A percentile compares a stretch with the other conserved stretches of the same genome.
These are phyloP conservation scores for Globisporangium emineosum DNA, from an alignment of 352 stramenopile genomes.

Conservation along the genomic window DNA sequence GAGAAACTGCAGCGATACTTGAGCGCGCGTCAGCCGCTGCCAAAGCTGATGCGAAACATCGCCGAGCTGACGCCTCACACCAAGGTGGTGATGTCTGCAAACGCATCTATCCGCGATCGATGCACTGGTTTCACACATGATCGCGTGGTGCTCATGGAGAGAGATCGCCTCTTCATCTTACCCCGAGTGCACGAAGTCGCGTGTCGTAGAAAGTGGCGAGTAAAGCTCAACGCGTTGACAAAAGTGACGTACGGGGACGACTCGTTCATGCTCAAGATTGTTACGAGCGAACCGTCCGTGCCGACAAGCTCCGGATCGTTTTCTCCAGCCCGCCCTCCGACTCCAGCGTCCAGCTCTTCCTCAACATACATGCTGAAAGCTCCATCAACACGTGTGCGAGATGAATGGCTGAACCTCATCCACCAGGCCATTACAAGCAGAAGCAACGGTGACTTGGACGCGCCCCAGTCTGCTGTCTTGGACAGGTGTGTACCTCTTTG, in stretches of 20 bases:
- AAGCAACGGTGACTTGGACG: slow-evolving; percentile 9
- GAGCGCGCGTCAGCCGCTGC: slow-evolving; percentile 65
- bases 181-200: slow-evolving; percentile 58
- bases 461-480: neutral
- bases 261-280: slow-evolving; percentile 76
- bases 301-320: slow-evolving; percentile 15
- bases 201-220: slow-evolving; percentile 65
- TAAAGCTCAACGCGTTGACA: slow-evolving; percentile 47
- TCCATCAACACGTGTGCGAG: slow-evolving; percentile 51
- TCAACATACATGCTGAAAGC: slow-evolving; percentile 60
- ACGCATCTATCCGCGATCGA: slow-evolving; percentile 70
- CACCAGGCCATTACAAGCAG: slow-evolving; percentile 33
- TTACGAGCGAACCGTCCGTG: slow-evolving; percentile 35
- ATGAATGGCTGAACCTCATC: slow-evolving; percentile 68
- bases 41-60: slow-evolving; percentile 73
- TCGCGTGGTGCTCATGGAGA: slow-evolving; percentile 70
- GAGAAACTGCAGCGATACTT: slow-evolving; percentile 81
- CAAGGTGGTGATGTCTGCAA: slow-evolving; percentile 61
- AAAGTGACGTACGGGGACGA: slow-evolving; percentile 75
- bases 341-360: slow-evolving; percentile 19
- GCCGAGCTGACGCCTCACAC: slow-evolving; percentile 77
- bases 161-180: slow-evolving; percentile 66
- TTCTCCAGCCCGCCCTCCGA: slow-evolving; percentile 27
- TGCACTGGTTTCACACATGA: slow-evolving; percentile 78
- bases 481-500: slow-evolving; percentile 5